A percentile compares a stretch with the other conserved stretches of the same genome.
phyloP scores from a whole-genome alignment of 2,329 filamentous ascomycete species.

The Alternaria gansuensis region DNA sequence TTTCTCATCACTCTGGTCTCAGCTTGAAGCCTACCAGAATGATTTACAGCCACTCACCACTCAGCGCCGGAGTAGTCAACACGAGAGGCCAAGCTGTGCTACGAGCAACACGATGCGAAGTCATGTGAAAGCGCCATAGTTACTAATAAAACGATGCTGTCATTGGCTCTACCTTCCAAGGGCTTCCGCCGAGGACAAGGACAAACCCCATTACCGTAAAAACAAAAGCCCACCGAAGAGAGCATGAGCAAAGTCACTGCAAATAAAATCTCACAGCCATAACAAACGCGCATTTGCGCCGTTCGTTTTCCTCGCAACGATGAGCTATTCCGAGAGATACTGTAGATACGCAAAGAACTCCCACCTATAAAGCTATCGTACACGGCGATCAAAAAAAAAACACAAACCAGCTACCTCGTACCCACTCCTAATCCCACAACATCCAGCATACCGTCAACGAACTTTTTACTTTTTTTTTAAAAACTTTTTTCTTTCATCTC shows the following conservation, averaged over 20 bases:
- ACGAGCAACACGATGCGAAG: conserved; percentile 35
- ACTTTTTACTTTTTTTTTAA: too few relatives aligned
- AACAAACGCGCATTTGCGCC: neutral
- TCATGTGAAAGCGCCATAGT: conserved; percentile 34
- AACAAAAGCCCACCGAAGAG: neutral
- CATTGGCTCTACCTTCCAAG: conserved; percentile 1
- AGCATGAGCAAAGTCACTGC: neutral
- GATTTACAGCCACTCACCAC: conserved; percentile 9
- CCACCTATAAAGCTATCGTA: too few relatives aligned
- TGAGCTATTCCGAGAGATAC: neutral
- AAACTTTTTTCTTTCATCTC: too few relatives aligned
- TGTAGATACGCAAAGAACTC: neutral
- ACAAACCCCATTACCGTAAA: neutral
- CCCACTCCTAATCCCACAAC: neutral
- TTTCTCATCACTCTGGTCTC: neutral
- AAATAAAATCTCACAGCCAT: neutral
- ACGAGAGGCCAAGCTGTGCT: conserved; percentile 9
- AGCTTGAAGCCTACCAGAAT: neutral
- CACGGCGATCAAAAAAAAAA: too few relatives aligned
- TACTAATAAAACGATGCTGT: conserved; percentile 17
- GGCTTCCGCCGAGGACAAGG: neutral
- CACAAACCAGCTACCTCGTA: too few relatives aligned
- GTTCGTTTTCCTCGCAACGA: neutral
- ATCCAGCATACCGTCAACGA: too few relatives aligned
- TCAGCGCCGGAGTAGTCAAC: conserved; percentile 7